phyloP scores from a whole-genome alignment of 2,329 filamentous ascomycete species.

The Fonsecaea multimorphosa region DNA sequence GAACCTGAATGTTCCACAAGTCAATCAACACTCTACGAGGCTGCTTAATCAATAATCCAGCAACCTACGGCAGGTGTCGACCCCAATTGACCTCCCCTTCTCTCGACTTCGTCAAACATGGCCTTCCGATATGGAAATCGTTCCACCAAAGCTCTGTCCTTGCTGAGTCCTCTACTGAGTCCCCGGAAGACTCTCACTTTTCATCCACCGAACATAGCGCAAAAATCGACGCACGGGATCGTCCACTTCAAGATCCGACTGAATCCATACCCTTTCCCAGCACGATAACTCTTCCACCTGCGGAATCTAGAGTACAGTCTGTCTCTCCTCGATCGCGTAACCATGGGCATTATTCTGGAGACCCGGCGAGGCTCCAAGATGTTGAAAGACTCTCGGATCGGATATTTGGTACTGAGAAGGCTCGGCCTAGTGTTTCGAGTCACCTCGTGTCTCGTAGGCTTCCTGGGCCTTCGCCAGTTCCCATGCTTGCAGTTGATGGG shows the following conservation, averaged over 20 bases:
- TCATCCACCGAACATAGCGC: neutral
- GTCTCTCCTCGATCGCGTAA: neutral
- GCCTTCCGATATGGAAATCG: neutral
- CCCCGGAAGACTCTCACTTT: neutral
- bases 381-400: conserved; percentile 4
- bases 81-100: conserved; percentile 1
- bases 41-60: conserved; percentile 71
- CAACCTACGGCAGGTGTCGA: conserved; percentile 10
- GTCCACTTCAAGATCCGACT: neutral
- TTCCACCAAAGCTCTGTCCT: neutral
- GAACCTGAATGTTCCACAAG: conserved; percentile 36
- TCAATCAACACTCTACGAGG: conserved; percentile 90
- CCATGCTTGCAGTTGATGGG: neutral
- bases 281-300: neutral
- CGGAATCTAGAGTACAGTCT: conserved; percentile 5
- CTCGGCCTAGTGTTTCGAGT: neutral
- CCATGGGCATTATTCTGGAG: neutral
- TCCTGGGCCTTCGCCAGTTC: neutral
- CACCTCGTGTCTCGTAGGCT: neutral
- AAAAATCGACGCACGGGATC: neutral
- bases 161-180: neutral
- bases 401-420: conserved; percentile 1
- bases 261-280: neutral
- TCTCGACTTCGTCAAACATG: neutral
- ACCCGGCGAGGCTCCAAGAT: neutral